These are phyloP conservation scores for Malus fusca DNA, from an alignment of 306 rosid genomes.

Conservation along the genomic window DNA sequence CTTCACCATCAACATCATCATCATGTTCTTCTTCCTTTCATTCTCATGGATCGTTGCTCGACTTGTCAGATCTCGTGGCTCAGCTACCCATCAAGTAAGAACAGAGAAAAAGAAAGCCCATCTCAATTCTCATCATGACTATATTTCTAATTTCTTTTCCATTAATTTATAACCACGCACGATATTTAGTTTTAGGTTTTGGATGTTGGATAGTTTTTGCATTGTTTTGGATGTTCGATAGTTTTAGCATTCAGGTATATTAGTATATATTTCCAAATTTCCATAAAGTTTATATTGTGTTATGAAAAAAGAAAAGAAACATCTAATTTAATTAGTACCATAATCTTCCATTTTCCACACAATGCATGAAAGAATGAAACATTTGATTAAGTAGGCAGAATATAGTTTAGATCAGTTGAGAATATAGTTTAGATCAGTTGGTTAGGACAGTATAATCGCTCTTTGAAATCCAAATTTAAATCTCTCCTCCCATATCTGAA, in stretches of 20 bases:
- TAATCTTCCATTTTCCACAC: no score
- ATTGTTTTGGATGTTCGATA: no score
- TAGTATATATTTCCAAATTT: no score
- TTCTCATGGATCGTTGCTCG: slow-evolving; percentile 33
- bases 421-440: no score
- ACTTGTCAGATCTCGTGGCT: slow-evolving; percentile 36
- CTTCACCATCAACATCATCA: slow-evolving; percentile 22
- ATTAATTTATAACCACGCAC: not conserved
- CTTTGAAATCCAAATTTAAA: no score
- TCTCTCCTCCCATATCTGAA: no score
- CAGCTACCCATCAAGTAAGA: slow-evolving; percentile 49
- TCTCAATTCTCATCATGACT: not conserved
- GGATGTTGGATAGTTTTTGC: not conserved
- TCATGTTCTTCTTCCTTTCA: not conserved
- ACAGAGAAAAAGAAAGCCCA: not conserved
- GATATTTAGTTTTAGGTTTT: not conserved
- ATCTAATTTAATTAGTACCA: no score
- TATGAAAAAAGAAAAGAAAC: not conserved
- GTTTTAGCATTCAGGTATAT: not conserved
- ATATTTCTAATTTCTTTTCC: not conserved
- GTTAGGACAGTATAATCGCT: no score
- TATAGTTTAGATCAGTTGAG: no score
- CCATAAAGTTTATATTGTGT: not conserved
- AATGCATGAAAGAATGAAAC: not conserved
- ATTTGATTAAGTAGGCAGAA: no score